These are phyloP conservation scores for Phytophthora hibernalis DNA, from an alignment of 352 stramenopile genomes.

Conservation along the genomic window DNA sequence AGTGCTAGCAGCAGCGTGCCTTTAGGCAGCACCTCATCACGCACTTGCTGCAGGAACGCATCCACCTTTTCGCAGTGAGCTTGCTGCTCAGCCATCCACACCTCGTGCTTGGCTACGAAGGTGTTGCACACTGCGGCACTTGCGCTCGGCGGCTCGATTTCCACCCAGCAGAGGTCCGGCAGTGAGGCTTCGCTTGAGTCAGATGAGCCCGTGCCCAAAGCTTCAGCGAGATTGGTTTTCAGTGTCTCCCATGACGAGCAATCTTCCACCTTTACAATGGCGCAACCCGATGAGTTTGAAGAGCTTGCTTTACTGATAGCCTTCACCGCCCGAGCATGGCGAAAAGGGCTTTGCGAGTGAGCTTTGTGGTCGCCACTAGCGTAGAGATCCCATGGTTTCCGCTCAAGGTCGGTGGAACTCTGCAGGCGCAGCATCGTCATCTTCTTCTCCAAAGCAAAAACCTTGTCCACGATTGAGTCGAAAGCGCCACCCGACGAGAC, in stretches of 20 bases:
- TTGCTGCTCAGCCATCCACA: slow-evolving; percentile 73
- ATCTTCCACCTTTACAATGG: slow-evolving; percentile 40
- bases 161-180: slow-evolving; percentile 77
- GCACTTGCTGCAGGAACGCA: slow-evolving; percentile 53
- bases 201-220: slow-evolving; percentile 7
- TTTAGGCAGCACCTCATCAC: slow-evolving; percentile 48
- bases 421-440: slow-evolving; percentile 58
- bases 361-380: slow-evolving; percentile 69
- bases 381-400: slow-evolving; percentile 80
- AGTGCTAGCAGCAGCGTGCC: slow-evolving; percentile 71
- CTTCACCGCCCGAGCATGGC: slow-evolving; percentile 49
- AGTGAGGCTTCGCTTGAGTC: slow-evolving; percentile 10
- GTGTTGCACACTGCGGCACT: slow-evolving; percentile 45
- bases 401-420: slow-evolving; percentile 19
- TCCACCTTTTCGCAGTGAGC: slow-evolving; percentile 60
- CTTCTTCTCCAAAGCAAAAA: slow-evolving; percentile 50
- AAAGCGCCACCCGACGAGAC: slow-evolving; percentile 54
- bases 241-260: slow-evolving; percentile 46
- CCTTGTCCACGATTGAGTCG: slow-evolving; percentile 74
- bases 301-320: slow-evolving; percentile 14
- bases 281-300: not conserved
- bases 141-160: slow-evolving; percentile 63
- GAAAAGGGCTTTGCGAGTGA: slow-evolving; percentile 55
- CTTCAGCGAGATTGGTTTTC: slow-evolving; percentile 40
- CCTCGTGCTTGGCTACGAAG: slow-evolving; percentile 68